These are phyloP conservation scores for Russula compacta DNA, from an alignment of 768 basidiomycete species.

Conservation along the genomic window DNA sequence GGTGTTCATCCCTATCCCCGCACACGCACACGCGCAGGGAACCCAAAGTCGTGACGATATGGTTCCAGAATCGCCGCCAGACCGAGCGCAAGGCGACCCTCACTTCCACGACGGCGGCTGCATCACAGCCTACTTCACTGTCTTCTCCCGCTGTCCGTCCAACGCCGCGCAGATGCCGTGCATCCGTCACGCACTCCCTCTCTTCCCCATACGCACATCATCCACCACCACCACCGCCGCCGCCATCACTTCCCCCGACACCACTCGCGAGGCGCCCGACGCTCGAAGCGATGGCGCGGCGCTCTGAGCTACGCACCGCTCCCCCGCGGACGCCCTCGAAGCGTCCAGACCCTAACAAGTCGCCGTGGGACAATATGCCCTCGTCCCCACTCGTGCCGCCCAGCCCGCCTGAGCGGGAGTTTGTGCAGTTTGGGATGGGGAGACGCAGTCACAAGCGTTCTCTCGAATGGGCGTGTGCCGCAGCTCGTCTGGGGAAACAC, in stretches of 20 bases:
- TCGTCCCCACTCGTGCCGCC: constrained; percentile 17
- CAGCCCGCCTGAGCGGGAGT: constrained; percentile 23
- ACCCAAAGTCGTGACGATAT: constrained; percentile 27
- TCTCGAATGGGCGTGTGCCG: constrained; percentile 34
- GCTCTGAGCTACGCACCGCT: constrained; percentile 25
- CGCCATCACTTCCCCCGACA: neutral
- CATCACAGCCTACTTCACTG: neutral
- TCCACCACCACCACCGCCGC: neutral
- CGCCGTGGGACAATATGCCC: constrained; percentile 20
- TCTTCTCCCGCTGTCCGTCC: neutral
- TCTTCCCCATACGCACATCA: constrained; percentile 15
- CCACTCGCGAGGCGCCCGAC: constrained; percentile 21
- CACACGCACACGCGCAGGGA: no score
- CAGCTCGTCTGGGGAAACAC: constrained; percentile 34
- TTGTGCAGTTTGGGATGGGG: constrained; percentile 23
- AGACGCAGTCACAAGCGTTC: constrained; percentile 19
- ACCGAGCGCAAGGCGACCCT: constrained; percentile 18
- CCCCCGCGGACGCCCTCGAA: constrained; percentile 21
- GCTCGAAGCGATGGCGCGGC: constrained; percentile 29
- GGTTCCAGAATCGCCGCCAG: constrained; percentile 31
- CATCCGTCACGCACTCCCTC: neutral
- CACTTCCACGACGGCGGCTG: neutral
- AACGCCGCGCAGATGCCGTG: constrained; percentile 1
- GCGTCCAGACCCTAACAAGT: constrained; percentile 16
- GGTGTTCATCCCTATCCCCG: neutral